Evolutionary conservation across 331 rosid species (phyloP), one percentile per base, ranked within the genome.

Genomic region (Quercus lobata): DNA sequence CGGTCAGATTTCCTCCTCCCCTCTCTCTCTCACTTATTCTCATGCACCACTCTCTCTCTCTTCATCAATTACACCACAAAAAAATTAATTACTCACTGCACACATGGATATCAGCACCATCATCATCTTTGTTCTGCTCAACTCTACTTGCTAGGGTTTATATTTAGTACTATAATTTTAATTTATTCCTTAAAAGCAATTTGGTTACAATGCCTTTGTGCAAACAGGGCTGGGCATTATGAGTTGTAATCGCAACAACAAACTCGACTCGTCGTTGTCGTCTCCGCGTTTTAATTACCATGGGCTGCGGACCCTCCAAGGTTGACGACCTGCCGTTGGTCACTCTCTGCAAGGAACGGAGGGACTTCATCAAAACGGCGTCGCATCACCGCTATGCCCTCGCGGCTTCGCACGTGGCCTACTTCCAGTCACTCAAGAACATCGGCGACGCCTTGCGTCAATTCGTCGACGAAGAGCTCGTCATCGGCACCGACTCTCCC

Each of bases 251-350:
- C 49, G 49, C 49, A 41, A 41, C 49, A 9, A 9, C 49, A 9
- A 2, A 41, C 49, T 41, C 14, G 49, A 41, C 49, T 41, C 49
- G 49, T 41, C 49, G 49, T 10, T 12, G 49, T 41, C 49, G 49
- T 41, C 49, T 41, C 14, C 14, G 49, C 49, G 14, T 60, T 8
- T 66, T 66, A 18, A 1, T 79, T 77, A 79, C 65, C 75, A 96
- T 96, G 99, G 99, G 99, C 92, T 96, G 99, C 84, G 91, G 91
- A 65, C 85, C 79, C 78, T 96, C 99, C 82, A 93, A 96, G 84
- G 87, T 84, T 32, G 97, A 96, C 53, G 93, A 96, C 83, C 89
- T 84, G 82, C 98, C 95, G 41, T 82, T 93, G 82, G 97, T 96
- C 32, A 91, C 69, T 17, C 97, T 89, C 4, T 96, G 99, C 78